phyloP scores from a whole-genome alignment of 1,284 basidiomycete species.

The Polyporus tsugae region DNA sequence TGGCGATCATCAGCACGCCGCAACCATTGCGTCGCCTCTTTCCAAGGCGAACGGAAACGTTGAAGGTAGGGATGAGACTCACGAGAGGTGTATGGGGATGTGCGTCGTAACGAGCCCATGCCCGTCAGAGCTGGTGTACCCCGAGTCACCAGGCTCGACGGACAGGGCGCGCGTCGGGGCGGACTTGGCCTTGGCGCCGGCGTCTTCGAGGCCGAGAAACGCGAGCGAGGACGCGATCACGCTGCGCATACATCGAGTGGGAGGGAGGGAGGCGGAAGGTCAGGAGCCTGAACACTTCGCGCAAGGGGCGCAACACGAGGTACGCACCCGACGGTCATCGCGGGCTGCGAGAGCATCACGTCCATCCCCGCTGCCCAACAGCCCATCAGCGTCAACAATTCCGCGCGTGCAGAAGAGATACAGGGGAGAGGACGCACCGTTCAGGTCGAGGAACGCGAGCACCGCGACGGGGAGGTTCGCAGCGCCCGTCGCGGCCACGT shows the following conservation, averaged over 20 bases:
- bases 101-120: neutral
- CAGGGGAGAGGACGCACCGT: conserved; percentile 12
- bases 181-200: neutral
- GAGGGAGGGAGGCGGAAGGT: too few species aligned
- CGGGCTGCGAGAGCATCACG: conserved; percentile 23
- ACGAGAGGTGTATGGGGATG: conserved; percentile 3
- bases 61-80: too few species aligned
- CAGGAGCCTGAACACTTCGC: too few species aligned
- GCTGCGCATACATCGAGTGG: too few species aligned
- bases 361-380: conserved; percentile 21
- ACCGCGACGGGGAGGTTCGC: conserved; percentile 26
- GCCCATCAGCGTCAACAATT: neutral
- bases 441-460: conserved; percentile 24
- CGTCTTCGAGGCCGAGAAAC: conserved; percentile 24
- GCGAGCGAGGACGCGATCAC: conserved; percentile 26
- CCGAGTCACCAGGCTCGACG: neutral
- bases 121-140: neutral
- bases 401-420: too few species aligned
- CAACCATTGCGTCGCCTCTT: too few species aligned
- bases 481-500: conserved; percentile 25
- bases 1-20: too few species aligned
- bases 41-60: too few species aligned
- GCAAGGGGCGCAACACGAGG: too few species aligned
- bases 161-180: neutral
- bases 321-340: conserved; percentile 24